These are phyloP conservation scores for thale cress (Arabidopsis thaliana) DNA, from an alignment of 345 rosid genomes.

Conservation along the genomic window DNA sequence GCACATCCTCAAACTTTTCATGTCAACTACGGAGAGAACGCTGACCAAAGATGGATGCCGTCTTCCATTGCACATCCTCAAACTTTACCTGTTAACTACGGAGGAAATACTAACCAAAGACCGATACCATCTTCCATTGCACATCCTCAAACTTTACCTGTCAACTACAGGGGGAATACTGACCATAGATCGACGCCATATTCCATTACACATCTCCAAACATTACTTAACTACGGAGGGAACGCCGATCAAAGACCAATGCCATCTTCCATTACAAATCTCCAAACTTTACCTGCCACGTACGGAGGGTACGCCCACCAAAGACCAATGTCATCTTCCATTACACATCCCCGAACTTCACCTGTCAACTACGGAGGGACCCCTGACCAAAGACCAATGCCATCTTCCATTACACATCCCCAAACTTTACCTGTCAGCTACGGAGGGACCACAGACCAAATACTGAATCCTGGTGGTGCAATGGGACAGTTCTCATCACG, in stretches of 20 bases:
- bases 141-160: slow-evolving; percentile 37
- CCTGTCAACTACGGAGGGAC: slow-evolving; percentile 37
- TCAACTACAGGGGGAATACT: slow-evolving; percentile 31
- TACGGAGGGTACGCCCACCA: slow-evolving; percentile 21
- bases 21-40: slow-evolving; percentile 39
- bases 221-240: slow-evolving; percentile 36
- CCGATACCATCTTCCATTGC: slow-evolving; percentile 44
- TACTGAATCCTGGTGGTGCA: slow-evolving; percentile 24
- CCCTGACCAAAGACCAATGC: slow-evolving; percentile 43
- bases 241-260: slow-evolving; percentile 37
- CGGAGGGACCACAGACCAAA: slow-evolving; percentile 39
- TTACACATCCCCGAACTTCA: slow-evolving; percentile 41
- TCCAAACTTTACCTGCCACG: slow-evolving; percentile 36
- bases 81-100: slow-evolving; percentile 36
- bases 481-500: slow-evolving; percentile 41
- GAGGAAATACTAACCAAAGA: slow-evolving; percentile 19
- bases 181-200: slow-evolving; percentile 39
- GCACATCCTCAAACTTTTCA: slow-evolving; percentile 41
- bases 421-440: slow-evolving; percentile 38
- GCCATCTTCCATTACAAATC: slow-evolving; percentile 38
- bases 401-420: slow-evolving; percentile 41
- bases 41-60: slow-evolving; percentile 14
- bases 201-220: slow-evolving; percentile 44
- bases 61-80: slow-evolving; percentile 45
- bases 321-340: slow-evolving; percentile 44